Base-by-base conservation (phyloP, 352 stramenopile species). In the Phytophthora pseudosyringae region DNA sequence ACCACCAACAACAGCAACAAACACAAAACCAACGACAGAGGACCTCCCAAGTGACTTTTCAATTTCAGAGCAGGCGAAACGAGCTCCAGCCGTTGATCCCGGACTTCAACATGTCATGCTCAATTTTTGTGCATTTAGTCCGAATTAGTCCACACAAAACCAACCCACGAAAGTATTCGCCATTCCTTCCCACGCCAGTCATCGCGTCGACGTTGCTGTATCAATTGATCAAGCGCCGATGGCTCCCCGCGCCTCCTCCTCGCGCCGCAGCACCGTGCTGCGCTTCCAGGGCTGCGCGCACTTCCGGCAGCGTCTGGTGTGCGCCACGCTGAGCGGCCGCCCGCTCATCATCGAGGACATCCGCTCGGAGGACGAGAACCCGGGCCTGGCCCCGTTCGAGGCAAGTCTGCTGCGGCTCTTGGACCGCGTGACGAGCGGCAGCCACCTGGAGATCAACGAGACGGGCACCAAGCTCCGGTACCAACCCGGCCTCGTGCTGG, bases 371-470 rank as follows among this genome's bases (percentile, higher is more conserved):
- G 93, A 98, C 69, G 90, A 98, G 51, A 90, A 96, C 63, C 97
- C 97, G 1, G 97, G 97, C 11, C 73, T 99, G 38, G 86, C 90
- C 28, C 91, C 98, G 38, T 98, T 98, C 70, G 98, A 99, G 78
- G 97, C 97, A 31, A 98, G 88, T 71, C 98, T 99, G 63, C 54
- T 99, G 48, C 93, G 97, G 29, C 77, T 99, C 9, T 69, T 99
- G 39, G 97, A 99, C 80, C 88, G 86, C 55, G 81, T 99, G 57
- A 99, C 97, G 9, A 99, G 99, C 75, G 98, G 98, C 40, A 98
- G 87, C 48, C 89, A 98, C 59, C 94, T 99, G 51, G 97, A 99
- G 81, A 99, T 99, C 83, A 99, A 99, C 72, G 95, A 98, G 64
- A 99, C 97, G 1, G 98, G 98, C 59, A 99, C 97, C 26, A 97